phyloP scores from a whole-genome alignment of 2,329 filamentous ascomycete genomes.

The Aplosporella prunicola region DNA sequence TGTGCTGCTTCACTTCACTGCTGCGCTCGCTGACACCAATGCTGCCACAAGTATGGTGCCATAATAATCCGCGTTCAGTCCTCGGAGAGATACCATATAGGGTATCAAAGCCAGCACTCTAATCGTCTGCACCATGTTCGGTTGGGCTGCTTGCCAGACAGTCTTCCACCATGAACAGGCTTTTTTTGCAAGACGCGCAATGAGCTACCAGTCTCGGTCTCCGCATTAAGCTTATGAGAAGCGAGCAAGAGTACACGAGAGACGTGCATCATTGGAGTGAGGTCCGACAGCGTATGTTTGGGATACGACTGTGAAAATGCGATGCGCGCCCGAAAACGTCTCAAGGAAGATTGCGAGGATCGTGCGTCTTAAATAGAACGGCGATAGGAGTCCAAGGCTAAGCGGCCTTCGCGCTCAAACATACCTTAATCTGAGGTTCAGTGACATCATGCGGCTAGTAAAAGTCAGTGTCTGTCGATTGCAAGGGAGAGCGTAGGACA shows the following conservation, averaged over 20 bases:
- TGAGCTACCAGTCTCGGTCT: constrained; percentile 11
- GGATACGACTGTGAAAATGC: constrained; percentile 6
- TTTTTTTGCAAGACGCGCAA: constrained; percentile 11
- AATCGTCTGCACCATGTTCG: constrained; percentile 29
- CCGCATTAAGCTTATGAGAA: constrained; percentile 28
- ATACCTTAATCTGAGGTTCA: constrained; percentile 99
- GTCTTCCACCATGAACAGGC: constrained; percentile 11
- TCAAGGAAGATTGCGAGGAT: constrained; percentile 20
- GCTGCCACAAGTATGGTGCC: constrained; percentile 11
- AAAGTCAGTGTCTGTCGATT: constrained; percentile 37
- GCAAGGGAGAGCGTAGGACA: constrained; percentile 12
- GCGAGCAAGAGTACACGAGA: constrained; percentile 21
- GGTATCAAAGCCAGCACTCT: constrained; percentile 11
- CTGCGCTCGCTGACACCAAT: constrained; percentile 43
- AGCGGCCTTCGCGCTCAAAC: constrained; percentile 58
- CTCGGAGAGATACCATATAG: constrained; percentile 3
- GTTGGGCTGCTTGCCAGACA: constrained; percentile 16
- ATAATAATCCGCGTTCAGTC: constrained; percentile 5
- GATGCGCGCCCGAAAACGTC: constrained; percentile 7
- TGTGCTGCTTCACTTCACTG: constrained; percentile 32
- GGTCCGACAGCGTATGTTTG: constrained; percentile 10
- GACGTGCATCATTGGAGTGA: constrained; percentile 15
- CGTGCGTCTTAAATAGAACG: constrained; percentile 16
- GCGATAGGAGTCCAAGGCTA: constrained; percentile 26
- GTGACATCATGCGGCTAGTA: constrained; percentile 84